Conservation (phyloP, 345 rosid species). For the Cardamine chenopodiifolia region DNA sequence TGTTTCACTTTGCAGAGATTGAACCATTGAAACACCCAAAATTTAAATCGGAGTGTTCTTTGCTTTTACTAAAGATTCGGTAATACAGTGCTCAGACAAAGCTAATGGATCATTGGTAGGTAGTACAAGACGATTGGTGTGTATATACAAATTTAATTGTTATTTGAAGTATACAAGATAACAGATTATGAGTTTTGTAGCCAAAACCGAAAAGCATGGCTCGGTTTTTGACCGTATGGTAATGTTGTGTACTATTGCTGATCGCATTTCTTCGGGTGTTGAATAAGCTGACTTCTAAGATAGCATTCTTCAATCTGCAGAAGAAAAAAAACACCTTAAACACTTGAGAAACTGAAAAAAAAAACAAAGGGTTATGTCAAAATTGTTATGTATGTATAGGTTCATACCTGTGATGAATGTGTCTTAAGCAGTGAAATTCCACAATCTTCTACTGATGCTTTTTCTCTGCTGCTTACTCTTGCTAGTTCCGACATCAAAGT, state of each 20-base stretch:
- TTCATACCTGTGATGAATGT: constrained; percentile 58
- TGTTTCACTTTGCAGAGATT: not conserved
- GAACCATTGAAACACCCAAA: not conserved
- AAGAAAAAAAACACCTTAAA: not conserved
- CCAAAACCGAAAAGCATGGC: constrained; percentile 15
- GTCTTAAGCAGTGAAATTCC: constrained; percentile 55
- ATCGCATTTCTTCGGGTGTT: constrained; percentile 39
- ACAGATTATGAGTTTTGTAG: not conserved
- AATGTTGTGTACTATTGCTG: constrained; percentile 1
- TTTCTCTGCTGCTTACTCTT: constrained; percentile 63
- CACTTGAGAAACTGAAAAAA: constrained; percentile 13
- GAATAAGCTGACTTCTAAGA: constrained; percentile 67
- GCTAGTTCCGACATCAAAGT: constrained; percentile 69
- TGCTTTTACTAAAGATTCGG: not conserved
- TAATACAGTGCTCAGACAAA: not conserved
- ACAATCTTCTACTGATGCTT: constrained; percentile 65
- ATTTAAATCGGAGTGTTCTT: not conserved
- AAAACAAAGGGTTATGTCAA: not conserved
- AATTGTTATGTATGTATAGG: not conserved
- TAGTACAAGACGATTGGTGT: constrained; percentile 18
- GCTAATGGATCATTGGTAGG: not conserved
- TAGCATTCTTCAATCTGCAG: constrained; percentile 79
- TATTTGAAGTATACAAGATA: not conserved
- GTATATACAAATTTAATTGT: constrained; percentile 11
- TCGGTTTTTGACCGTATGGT: constrained; percentile 3